Base-by-base conservation (phyloP, 2,329 filamentous ascomycete genomes). In the Sclerotinia nivalis region DNA sequence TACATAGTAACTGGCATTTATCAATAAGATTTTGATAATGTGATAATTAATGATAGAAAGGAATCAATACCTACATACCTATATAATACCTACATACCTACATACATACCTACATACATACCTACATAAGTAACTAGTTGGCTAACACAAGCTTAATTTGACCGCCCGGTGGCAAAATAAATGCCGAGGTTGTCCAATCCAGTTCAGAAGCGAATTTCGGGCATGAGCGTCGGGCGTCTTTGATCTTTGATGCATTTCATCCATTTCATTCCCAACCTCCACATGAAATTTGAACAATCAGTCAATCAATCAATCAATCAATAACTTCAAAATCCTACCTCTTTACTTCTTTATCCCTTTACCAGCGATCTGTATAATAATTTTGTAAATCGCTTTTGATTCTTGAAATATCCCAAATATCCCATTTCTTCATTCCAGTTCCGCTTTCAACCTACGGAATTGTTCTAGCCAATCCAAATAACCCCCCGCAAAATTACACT, bases 211-310 rank as follows among this genome's bases (percentile, higher is more conserved):
- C 45, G 43, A 31, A 43, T 31, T 25, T 54, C 50, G 54, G 54
- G 45, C 49, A 28, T 25, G 31, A 55, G 25, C 50, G 55, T 59
- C 55, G 31, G 31, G 55, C 55, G 43, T 62, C 60, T 62, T 50
- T 50, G 22, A 50, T 62, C 60, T 62, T 50, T 50, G 22, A 50
- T 37, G 60, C 58, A 66, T 45, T 45, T 37, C 37, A 50, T 50
- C 52, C 43, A 66, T 45, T 45, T 37, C n/a, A 37, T 40, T 64
- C 43, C 65, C 65, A 60, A 67, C 65, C 52, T 49, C 52, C 54
- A 49, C 40, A 10, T 22, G 61, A n/a, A 64, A 64, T 64, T 18
- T 34, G n/a, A 52, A 52, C 47, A 40, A 52, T 45, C 15, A 31
- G 20, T 15, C 31, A 37, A 56, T n/a, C 56, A 28, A 59, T 40